Conservation (phyloP, 352 stramenopile genomes). For the Phytophthora litchii region DNA sequence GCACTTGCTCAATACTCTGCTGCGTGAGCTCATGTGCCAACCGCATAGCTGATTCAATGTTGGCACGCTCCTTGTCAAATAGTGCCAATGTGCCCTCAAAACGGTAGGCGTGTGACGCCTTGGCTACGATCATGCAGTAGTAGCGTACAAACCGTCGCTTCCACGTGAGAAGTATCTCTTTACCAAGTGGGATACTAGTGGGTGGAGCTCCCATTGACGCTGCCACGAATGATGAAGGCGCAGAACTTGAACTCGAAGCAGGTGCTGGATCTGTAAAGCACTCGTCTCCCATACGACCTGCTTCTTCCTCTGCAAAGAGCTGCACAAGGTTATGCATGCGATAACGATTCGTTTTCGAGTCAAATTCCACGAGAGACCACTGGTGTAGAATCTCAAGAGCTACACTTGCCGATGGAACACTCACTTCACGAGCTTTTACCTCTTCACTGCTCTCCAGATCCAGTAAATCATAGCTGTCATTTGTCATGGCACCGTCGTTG, state of each 20-base stretch:
- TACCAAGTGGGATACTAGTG: conserved; percentile 46
- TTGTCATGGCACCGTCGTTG: conserved; percentile 82
- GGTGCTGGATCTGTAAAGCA: conserved; percentile 31
- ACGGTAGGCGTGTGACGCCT: conserved; percentile 76
- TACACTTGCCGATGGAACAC: conserved; percentile 52
- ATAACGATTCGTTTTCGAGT: conserved; percentile 70
- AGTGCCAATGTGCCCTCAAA: conserved; percentile 71
- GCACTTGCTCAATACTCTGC: conserved; percentile 75
- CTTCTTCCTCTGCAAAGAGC: conserved; percentile 85
- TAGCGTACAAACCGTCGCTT: conserved; percentile 87
- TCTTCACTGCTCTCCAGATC: conserved; percentile 78
- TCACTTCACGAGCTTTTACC: conserved; percentile 50
- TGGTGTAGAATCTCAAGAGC: conserved; percentile 72
- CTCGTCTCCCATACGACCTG: conserved; percentile 57
- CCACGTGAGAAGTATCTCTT: conserved; percentile 77
- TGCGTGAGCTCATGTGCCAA: conserved; percentile 73
- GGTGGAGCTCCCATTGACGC: conserved; percentile 37
- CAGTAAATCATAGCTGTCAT: conserved; percentile 76
- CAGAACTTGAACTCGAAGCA: conserved; percentile 13
- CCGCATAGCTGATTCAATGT: conserved; percentile 84
- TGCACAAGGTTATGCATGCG: conserved; percentile 87
- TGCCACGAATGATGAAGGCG: conserved; percentile 48
- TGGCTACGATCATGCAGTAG: conserved; percentile 81
- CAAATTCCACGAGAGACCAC: conserved; percentile 84
- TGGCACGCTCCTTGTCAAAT: conserved; percentile 82